These are phyloP conservation scores for Thermomucor indicae-seudaticae DNA, from an alignment of 371 early-diverging fungal genomes.

Conservation along the genomic window DNA sequence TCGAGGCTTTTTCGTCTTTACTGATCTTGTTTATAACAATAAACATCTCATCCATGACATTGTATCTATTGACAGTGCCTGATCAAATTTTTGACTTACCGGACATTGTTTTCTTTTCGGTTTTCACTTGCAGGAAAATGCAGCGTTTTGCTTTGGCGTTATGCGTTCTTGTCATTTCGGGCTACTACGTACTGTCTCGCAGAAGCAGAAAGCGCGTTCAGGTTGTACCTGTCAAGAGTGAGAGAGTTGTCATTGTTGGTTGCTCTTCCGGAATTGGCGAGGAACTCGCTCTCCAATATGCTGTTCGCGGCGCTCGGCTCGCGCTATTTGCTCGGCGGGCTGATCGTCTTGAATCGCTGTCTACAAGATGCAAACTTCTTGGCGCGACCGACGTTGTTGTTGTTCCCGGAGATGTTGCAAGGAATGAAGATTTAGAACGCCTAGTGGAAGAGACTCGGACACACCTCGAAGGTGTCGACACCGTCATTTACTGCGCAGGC, in stretches of 20 bases:
- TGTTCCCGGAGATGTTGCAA: constrained; percentile 32
- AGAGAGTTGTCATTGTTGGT: constrained; percentile 73
- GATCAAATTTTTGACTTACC: no score
- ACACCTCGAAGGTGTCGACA: constrained; percentile 50
- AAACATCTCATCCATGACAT: no score
- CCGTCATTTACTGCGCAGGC: constrained; percentile 69
- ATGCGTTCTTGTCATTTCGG: no score
- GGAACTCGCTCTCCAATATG: constrained; percentile 67
- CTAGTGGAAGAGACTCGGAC: constrained; percentile 16
- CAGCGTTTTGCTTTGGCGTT: no score
- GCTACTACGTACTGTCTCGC: no score
- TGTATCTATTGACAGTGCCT: no score
- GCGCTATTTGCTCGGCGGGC: constrained; percentile 67
- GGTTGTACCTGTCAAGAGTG: constrained; percentile 17
- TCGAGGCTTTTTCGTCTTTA: no score
- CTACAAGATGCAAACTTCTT: constrained; percentile 37
- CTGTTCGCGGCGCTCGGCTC: constrained; percentile 63
- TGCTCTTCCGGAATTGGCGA: constrained; percentile 81
- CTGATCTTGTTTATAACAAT: no score
- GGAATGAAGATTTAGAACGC: constrained; percentile 19
- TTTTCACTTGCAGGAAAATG: no score
- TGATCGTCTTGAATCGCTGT: constrained; percentile 44
- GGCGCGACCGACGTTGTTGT: constrained; percentile 16
- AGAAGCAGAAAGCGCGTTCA: constrained; percentile 12
- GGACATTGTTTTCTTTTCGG: no score